Evolutionary conservation across 192 early-diverging fungal genomes (phyloP), one percentile per base, ranked within the genome.

Genomic region (Nowakowskiella sp.): DNA sequence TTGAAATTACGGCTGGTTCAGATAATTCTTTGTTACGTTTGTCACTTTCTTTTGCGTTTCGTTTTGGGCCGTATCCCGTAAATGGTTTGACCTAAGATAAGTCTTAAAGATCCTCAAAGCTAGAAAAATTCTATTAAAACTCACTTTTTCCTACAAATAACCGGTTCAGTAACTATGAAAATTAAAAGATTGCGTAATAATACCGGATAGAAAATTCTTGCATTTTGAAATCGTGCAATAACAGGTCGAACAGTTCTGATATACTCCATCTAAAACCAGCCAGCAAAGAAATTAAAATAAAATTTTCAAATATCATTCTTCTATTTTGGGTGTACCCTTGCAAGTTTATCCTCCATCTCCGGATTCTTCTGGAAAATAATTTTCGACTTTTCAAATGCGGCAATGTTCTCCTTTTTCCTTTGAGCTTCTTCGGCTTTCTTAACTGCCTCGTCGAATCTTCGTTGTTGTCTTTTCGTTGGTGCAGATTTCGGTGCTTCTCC

Each of bases 121-220:
- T n/a, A n/a, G n/a, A n/a, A n/a, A n/a, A n/a, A n/a, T n/a, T n/a
- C n/a, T 9, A 10, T 1, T 25, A 47, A 48, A n/a, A 54, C 52
- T 33, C 19, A 34, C 47, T 24, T 51, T 22, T 4, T 59, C 57
- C 0, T 49, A 26, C 24, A n/a, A 43, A n/a, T n/a, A n/a, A n/a
- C n/a, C n/a, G 13, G 36, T 13, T 39, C 19, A 39, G 36, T 19
- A 39, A 13, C 13, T 13, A 39, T 19, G 13, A 13, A 13, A 39
- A 13, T 39, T 39, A 39, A 13, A 39, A 13, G 19, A 19, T 39
- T 19, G 19, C 13, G 13, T 13, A 13, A 39, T 39, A 13, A 13
- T 39, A 29, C 57, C 13, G 68, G 68, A 57, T 71, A 75, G 54
- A 75, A 75, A 19, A 26, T 43, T 32, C 51, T 33, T 2, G 58